phyloP scores from a whole-genome alignment of 768 basidiomycete species.

The Russula brevipes region DNA sequence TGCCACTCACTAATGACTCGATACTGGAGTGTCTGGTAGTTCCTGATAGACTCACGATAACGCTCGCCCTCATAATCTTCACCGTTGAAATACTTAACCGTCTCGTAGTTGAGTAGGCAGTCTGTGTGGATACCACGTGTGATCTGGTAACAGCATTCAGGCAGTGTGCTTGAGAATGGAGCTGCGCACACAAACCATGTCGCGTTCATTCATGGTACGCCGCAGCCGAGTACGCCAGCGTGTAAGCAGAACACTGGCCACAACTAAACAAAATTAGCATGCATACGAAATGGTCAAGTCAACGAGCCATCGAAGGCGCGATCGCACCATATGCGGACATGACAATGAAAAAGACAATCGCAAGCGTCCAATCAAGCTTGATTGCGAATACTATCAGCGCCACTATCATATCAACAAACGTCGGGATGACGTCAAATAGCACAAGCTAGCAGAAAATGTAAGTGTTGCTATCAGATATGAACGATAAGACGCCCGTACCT shows the following conservation, averaged over 20 bases:
- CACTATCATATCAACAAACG: slow-evolving; percentile 70
- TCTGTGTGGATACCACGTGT: slow-evolving; percentile 83
- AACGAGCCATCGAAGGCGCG: slow-evolving; percentile 37
- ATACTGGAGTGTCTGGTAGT: slow-evolving; percentile 72
- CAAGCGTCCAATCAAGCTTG: slow-evolving; percentile 61
- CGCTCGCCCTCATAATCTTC: slow-evolving; percentile 73
- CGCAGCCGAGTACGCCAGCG: slow-evolving; percentile 70
- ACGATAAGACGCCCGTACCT: slow-evolving; percentile 35
- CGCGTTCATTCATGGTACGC: slow-evolving; percentile 75
- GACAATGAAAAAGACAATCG: slow-evolving; percentile 62
- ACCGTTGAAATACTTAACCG: slow-evolving; percentile 86
- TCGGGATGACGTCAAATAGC: slow-evolving; percentile 80
- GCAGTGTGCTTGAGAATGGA: slow-evolving; percentile 1
- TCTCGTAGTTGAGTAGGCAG: slow-evolving; percentile 74
- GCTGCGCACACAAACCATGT: slow-evolving; percentile 46
- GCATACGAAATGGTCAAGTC: background rate
- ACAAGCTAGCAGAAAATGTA: slow-evolving; percentile 46
- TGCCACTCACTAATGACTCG: slow-evolving; percentile 59
- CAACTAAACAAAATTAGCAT: slow-evolving; percentile 35
- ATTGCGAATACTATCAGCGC: slow-evolving; percentile 64
- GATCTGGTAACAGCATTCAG: slow-evolving; percentile 36
- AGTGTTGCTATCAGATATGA: slow-evolving; percentile 1
- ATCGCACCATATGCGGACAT: slow-evolving; percentile 71
- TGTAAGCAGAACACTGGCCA: slow-evolving; percentile 53
- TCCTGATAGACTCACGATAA: slow-evolving; percentile 62